These are phyloP conservation scores for Stylonectria norvegica DNA, from an alignment of 2,329 filamentous ascomycete species.

Conservation along the genomic window DNA sequence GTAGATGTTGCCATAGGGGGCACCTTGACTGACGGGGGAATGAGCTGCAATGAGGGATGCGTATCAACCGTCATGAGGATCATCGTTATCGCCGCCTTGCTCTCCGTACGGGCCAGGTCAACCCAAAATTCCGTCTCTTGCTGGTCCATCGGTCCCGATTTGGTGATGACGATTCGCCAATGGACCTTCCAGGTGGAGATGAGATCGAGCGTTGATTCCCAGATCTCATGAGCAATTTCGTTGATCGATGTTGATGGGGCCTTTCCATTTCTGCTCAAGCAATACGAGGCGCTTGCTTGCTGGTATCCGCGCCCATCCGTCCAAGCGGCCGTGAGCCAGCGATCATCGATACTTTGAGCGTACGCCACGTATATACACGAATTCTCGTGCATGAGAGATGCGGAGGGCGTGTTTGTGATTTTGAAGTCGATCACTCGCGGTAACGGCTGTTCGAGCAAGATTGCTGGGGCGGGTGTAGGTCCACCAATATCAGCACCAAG, in stretches of 20 bases:
- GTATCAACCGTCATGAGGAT: conserved; percentile 64
- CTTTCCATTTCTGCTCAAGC: conserved; percentile 58
- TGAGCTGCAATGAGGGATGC: conserved; percentile 59
- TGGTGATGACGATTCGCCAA: conserved; percentile 74
- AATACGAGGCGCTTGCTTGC: conserved; percentile 71
- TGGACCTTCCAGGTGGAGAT: conserved; percentile 66
- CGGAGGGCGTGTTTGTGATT: conserved; percentile 62
- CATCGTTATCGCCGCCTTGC: conserved; percentile 49
- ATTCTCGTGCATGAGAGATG: conserved; percentile 73
- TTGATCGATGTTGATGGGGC: conserved; percentile 50
- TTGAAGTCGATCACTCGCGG: conserved; percentile 75
- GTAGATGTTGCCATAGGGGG: conserved; percentile 41
- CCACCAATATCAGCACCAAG: conserved; percentile 39
- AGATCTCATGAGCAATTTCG: conserved; percentile 71
- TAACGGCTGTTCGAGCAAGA: conserved; percentile 67
- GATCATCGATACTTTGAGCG: conserved; percentile 67
- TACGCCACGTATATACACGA: conserved; percentile 80
- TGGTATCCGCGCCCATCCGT: conserved; percentile 72
- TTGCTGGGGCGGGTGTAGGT: conserved; percentile 62
- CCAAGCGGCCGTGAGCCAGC: conserved; percentile 80
- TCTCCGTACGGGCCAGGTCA: conserved; percentile 50
- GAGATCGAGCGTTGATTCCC: conserved; percentile 73
- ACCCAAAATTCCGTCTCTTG: conserved; percentile 62
- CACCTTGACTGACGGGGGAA: conserved; percentile 53
- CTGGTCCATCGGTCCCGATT: conserved; percentile 64